phyloP scores from a whole-genome alignment of 1,284 basidiomycete species.

The Wolfiporia cocos region DNA sequence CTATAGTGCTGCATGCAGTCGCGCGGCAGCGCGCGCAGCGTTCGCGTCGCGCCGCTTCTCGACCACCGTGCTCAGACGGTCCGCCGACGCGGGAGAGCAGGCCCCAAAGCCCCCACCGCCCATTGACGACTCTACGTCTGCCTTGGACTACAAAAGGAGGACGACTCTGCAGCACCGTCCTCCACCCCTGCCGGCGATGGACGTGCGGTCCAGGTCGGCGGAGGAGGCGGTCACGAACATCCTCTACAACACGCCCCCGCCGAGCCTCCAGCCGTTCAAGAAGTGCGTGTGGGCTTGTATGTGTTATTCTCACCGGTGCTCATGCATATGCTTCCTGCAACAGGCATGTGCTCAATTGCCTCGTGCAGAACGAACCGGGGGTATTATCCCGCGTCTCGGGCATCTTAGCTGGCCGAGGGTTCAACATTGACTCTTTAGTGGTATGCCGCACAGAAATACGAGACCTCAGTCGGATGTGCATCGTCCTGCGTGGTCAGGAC shows the following conservation, averaged over 20 bases:
- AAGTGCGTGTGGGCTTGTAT: conserved; percentile 63
- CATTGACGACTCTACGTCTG: conserved; percentile 89
- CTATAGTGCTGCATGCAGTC: too few species aligned
- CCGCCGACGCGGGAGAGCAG: conserved; percentile 21
- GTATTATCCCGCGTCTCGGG: conserved; percentile 97
- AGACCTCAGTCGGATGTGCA: conserved; percentile 97
- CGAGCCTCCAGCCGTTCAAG: conserved; percentile 90
- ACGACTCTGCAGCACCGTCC: conserved; percentile 57
- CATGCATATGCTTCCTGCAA: too few species aligned
- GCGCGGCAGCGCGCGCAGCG: background rate
- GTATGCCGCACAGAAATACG: conserved; percentile 98
- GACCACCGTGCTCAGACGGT: conserved; percentile 24
- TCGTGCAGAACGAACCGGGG: conserved; percentile 99
- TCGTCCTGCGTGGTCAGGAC: conserved; percentile 95
- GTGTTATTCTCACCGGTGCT: too few species aligned
- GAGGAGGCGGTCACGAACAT: conserved; percentile 96
- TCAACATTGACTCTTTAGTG: conserved; percentile 99
- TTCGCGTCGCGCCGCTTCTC: conserved; percentile 22
- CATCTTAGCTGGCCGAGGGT: conserved; percentile 93
- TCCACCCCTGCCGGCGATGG: conserved; percentile 73
- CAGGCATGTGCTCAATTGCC: conserved; percentile 94
- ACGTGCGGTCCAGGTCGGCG: conserved; percentile 70
- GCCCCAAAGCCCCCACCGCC: conserved; percentile 52
- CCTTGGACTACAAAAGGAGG: conserved; percentile 84
- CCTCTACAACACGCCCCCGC: conserved; percentile 93